These are phyloP conservation scores for Ophiostoma tasmaniense DNA, from an alignment of 2,329 filamentous ascomycete genomes.

Conservation along the genomic window DNA sequence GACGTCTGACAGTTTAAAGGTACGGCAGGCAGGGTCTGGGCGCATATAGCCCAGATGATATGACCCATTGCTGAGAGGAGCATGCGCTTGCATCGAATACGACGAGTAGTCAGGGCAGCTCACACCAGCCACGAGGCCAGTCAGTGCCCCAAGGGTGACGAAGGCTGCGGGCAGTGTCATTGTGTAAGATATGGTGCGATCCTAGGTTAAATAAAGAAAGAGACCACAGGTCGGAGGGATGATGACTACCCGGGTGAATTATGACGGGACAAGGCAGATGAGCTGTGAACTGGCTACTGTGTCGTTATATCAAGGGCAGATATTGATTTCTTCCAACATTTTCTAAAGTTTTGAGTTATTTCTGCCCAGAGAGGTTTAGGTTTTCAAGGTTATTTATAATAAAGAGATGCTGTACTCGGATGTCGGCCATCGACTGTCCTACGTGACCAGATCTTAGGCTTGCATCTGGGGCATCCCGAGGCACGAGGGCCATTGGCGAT, in stretches of 20 bases:
- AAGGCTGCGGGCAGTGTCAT: not conserved
- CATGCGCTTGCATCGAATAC: conserved; percentile 52
- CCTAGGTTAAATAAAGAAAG: no score
- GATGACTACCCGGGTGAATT: not conserved
- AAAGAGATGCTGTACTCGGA: not conserved
- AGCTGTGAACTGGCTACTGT: not conserved
- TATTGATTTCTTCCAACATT: not conserved
- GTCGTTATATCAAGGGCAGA: not conserved
- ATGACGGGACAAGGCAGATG: no score
- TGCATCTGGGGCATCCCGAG: not conserved
- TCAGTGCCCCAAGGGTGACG: conserved; percentile 9
- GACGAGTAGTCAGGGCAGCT: conserved; percentile 56
- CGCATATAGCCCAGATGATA: conserved; percentile 73
- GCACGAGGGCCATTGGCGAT: not conserved
- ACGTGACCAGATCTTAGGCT: not conserved
- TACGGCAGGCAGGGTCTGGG: conserved; percentile 66
- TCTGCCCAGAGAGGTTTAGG: not conserved
- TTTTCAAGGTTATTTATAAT: not conserved
- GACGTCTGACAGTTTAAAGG: conserved; percentile 67
- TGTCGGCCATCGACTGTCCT: not conserved
- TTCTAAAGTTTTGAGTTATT: not conserved
- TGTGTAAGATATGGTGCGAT: not conserved
- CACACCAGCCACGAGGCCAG: not conserved
- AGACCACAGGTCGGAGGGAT: not conserved
- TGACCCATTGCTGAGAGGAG: conserved; percentile 67